Percentiles rank a stretch among this genome's conserved stretches.
Evolutionary conservation across 306 rosid genomes (phyloP).

Genomic region (Prunus mume): DNA sequence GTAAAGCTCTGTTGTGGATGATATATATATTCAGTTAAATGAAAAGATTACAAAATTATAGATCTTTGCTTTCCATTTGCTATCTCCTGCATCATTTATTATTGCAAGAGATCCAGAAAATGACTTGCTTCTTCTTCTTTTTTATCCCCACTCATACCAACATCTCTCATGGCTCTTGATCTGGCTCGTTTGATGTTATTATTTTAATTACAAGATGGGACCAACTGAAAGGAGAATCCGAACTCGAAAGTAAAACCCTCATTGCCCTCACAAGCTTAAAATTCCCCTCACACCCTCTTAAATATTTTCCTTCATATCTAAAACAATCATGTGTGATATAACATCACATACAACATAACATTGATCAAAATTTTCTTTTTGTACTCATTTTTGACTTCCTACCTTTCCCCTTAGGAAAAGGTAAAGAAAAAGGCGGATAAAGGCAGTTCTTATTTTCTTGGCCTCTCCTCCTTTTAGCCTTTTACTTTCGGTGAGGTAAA

Average conservation of each 20-base stretch:
- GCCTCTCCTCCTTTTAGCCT: neutral
- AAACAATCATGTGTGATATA: neutral
- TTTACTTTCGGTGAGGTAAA: conserved; percentile 21
- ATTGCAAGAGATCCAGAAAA: neutral
- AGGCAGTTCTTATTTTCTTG: neutral
- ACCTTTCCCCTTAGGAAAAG: conserved; percentile 5
- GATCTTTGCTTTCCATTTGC: neutral
- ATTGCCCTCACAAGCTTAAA: too few species aligned
- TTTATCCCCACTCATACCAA: neutral
- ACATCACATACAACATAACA: neutral
- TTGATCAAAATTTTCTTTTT: neutral
- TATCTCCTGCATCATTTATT: conserved; percentile 1
- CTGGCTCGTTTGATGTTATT: too few species aligned
- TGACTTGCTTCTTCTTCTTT: neutral
- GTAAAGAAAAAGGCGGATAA: neutral
- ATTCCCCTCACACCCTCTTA: too few species aligned
- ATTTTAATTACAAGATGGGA: too few species aligned
- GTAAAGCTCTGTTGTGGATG: too few species aligned
- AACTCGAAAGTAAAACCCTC: too few species aligned
- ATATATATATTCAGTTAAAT: neutral
- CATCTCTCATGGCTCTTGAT: neutral
- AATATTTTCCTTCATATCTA: too few species aligned
- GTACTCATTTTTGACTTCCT: neutral
- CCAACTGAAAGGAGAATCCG: too few species aligned
- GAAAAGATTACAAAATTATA: neutral